phyloP scores from a whole-genome alignment of 495 filamentous ascomycete genomes.

The Xylaria venustula region DNA sequence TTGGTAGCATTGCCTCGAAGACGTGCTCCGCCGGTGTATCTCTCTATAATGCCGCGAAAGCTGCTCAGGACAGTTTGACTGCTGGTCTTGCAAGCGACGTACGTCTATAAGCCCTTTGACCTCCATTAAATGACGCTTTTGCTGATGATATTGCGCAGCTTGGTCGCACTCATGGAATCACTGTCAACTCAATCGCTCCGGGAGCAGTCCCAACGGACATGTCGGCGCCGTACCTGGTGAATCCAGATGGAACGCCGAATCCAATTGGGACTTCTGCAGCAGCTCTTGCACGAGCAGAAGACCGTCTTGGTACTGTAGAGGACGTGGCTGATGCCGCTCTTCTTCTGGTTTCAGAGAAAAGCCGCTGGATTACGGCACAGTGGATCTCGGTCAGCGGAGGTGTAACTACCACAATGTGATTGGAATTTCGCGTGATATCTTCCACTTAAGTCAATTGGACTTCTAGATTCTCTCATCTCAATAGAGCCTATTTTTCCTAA shows the following conservation, averaged over 20 bases:
- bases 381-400: constrained; percentile 48
- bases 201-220: too few species aligned
- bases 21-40: constrained; percentile 1
- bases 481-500: too few species aligned
- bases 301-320: too few species aligned
- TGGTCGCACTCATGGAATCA: too few species aligned
- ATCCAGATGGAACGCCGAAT: background rate
- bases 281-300: too few species aligned
- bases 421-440: too few species aligned
- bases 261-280: too few species aligned
- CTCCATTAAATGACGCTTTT: background rate
- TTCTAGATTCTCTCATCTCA: too few species aligned
- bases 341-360: constrained; percentile 48
- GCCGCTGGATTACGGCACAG: constrained; percentile 52
- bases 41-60: constrained; percentile 34
- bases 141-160: too few species aligned
- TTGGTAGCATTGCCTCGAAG: constrained; percentile 41
- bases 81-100: constrained; percentile 29
- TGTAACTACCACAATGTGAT: too few species aligned
- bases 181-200: constrained; percentile 38
- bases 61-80: constrained; percentile 31
- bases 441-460: too few species aligned
- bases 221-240: too few species aligned
- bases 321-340: constrained; percentile 45
- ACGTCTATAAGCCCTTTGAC: background rate